Conservation (phyloP, 805 yeast genomes). For the Ogataea haglerorum region DNA sequence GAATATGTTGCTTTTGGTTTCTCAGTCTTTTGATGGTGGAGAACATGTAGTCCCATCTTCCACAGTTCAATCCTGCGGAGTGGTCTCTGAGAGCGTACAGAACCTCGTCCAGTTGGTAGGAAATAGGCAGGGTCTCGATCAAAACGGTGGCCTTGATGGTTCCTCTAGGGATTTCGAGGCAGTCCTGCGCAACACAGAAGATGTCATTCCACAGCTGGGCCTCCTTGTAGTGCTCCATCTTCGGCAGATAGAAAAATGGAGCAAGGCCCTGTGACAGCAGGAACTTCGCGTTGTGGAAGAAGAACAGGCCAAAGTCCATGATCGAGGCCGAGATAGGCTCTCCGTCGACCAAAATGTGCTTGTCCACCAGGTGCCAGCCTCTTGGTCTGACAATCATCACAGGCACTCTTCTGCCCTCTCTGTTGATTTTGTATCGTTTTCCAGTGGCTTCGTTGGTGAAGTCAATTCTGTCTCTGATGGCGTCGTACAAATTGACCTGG, state of each 20-base stretch:
- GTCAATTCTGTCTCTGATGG: conserved; percentile 63
- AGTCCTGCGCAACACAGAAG: conserved; percentile 73
- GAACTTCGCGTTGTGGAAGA: conserved; percentile 69
- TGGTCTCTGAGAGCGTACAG: conserved; percentile 73
- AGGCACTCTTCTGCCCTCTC: conserved; percentile 58
- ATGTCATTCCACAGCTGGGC: conserved; percentile 83
- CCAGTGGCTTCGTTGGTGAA: conserved; percentile 39
- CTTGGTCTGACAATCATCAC: conserved; percentile 82
- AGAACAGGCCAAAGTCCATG: conserved; percentile 75
- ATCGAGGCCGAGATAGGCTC: conserved; percentile 77
- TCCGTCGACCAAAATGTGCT: conserved; percentile 66
- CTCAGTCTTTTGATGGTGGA: conserved; percentile 74
- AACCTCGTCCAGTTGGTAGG: conserved; percentile 84
- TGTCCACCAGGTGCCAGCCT: conserved; percentile 83
- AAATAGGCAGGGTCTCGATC: conserved; percentile 81
- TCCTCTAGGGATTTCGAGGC: conserved; percentile 65
- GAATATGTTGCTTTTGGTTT: conserved; percentile 59
- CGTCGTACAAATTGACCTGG: conserved; percentile 75
- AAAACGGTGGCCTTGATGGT: conserved; percentile 77
- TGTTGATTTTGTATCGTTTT: conserved; percentile 38
- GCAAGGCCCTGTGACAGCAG: conserved; percentile 64
- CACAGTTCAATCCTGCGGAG: conserved; percentile 80
- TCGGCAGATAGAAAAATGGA: conserved; percentile 80
- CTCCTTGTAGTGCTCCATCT: conserved; percentile 83
- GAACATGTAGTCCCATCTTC: conserved; percentile 87